Evolutionary conservation across 768 basidiomycete genomes (phyloP).

Genomic region (Amanita rubescens): DNA sequence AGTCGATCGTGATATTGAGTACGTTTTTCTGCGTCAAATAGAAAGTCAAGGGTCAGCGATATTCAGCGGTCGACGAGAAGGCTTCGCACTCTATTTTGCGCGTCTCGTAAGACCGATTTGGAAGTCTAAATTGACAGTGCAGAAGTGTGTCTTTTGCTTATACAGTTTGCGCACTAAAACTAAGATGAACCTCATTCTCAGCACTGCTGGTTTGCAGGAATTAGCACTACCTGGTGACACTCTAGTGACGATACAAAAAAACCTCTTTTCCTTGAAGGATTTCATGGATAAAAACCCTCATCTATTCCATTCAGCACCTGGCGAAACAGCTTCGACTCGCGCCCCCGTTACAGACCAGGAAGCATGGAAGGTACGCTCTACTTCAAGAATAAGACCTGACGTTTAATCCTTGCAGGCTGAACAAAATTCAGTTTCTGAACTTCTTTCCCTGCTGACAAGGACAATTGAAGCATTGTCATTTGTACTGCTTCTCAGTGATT

Average conservation of each 20-base stretch:
- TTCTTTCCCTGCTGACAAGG: constrained; percentile 67
- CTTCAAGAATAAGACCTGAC: not conserved
- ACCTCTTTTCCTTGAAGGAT: constrained; percentile 67
- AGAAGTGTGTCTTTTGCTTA: constrained; percentile 37
- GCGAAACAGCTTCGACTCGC: constrained; percentile 54
- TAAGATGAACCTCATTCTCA: not conserved
- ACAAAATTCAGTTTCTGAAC: constrained; percentile 71
- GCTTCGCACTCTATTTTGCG: constrained; percentile 80
- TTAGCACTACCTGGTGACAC: constrained; percentile 55
- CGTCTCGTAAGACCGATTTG: constrained; percentile 83
- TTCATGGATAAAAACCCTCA: constrained; percentile 79
- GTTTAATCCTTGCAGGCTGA: constrained; percentile 49
- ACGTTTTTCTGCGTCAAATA: constrained; percentile 24
- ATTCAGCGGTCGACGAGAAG: constrained; percentile 86
- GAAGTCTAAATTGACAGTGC: constrained; percentile 69
- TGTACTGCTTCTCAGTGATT: constrained; percentile 85
- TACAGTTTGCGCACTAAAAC: not conserved
- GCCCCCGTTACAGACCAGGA: constrained; percentile 66
- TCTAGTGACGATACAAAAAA: constrained; percentile 69
- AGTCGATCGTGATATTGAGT: constrained; percentile 1
- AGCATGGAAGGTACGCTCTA: constrained; percentile 69
- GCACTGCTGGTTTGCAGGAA: constrained; percentile 37
- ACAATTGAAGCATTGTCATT: constrained; percentile 95
- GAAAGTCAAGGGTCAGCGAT: constrained; percentile 67
- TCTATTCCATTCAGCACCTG: constrained; percentile 76